These are phyloP conservation scores for Galium porrigens DNA, from an alignment of 305 asterid genomes.

Conservation along the genomic window DNA sequence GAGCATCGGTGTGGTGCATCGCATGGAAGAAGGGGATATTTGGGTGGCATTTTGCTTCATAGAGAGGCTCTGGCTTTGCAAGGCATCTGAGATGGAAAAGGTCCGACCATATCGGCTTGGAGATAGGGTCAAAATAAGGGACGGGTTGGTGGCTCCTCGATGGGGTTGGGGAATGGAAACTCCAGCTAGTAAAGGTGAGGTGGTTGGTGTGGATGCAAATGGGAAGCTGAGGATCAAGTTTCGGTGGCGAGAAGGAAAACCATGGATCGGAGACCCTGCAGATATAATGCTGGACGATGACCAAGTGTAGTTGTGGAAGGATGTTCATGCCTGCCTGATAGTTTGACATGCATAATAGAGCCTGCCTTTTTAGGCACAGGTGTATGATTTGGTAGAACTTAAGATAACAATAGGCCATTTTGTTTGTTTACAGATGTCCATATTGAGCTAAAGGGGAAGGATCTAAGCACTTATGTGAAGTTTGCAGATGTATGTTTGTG, in stretches of 20 bases:
- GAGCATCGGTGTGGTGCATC: slow-evolving; percentile 84
- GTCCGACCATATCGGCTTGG: slow-evolving; percentile 48
- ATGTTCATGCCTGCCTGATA: neutral
- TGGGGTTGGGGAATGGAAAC: slow-evolving; percentile 99
- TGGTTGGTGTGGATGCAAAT: slow-evolving; percentile 88
- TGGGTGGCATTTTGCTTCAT: slow-evolving; percentile 81
- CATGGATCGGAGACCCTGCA: slow-evolving; percentile 96
- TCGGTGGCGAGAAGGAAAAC: slow-evolving; percentile 81
- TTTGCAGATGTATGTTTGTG: neutral
- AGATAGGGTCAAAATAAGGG: slow-evolving; percentile 68
- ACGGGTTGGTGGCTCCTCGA: slow-evolving; percentile 62
- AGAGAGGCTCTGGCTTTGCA: slow-evolving; percentile 77
- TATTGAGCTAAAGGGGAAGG: neutral
- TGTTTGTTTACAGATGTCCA: neutral
- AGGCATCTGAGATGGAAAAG: slow-evolving; percentile 57
- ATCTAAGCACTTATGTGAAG: neutral
- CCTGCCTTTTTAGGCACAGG: neutral
- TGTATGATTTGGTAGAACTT: slow-evolving; percentile 4
- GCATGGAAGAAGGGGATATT: slow-evolving; percentile 58
- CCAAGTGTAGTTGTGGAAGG: neutral
- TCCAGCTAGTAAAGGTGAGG: slow-evolving; percentile 69
- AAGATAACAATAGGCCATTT: slow-evolving; percentile 1
- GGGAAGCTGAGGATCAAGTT: slow-evolving; percentile 83
- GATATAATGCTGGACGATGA: slow-evolving; percentile 56
- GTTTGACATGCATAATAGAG: neutral